These are phyloP conservation scores for Alternaria gansuensis DNA, from an alignment of 2,329 filamentous ascomycete species.

Conservation along the genomic window DNA sequence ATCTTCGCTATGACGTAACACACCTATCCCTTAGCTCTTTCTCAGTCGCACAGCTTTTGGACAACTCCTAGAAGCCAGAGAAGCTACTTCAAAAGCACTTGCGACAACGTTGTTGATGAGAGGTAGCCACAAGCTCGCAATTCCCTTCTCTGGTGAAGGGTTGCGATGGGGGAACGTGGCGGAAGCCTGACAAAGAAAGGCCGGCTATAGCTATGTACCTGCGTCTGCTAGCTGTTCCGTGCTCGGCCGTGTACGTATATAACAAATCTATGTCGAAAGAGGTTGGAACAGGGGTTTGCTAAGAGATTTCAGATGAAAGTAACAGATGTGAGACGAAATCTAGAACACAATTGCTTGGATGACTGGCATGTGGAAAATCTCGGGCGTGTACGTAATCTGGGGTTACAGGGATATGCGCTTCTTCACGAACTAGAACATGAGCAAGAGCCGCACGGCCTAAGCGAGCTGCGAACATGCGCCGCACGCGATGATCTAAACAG, in stretches of 20 bases:
- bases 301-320: slow-evolving; percentile 7
- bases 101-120: background rate
- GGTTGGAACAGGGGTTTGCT: background rate
- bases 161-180: slow-evolving; percentile 7
- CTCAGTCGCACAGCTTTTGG: background rate
- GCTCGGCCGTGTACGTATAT: slow-evolving; percentile 2
- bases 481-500: background rate
- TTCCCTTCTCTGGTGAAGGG: background rate
- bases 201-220: slow-evolving; percentile 8
- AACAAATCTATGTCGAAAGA: background rate
- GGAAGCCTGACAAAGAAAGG: slow-evolving; percentile 9
- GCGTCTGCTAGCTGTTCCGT: background rate
- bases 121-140: background rate
- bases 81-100: background rate
- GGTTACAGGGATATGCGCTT: slow-evolving; percentile 28
- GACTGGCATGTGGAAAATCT: slow-evolving; percentile 33
- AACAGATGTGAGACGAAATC: slow-evolving; percentile 17
- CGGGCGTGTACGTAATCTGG: slow-evolving; percentile 30
- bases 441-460: slow-evolving; percentile 18
- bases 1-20: slow-evolving; percentile 53
- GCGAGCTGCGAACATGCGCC: slow-evolving; percentile 17
- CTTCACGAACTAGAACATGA: slow-evolving; percentile 26
- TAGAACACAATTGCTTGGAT: slow-evolving; percentile 20
- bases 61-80: background rate
- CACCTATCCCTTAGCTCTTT: slow-evolving; percentile 15